A percentile compares a stretch with the other conserved stretches of the same genome.
These are phyloP conservation scores for Lasiosphaeris hirsuta DNA, from an alignment of 495 filamentous ascomycete genomes.

Conservation along the genomic window DNA sequence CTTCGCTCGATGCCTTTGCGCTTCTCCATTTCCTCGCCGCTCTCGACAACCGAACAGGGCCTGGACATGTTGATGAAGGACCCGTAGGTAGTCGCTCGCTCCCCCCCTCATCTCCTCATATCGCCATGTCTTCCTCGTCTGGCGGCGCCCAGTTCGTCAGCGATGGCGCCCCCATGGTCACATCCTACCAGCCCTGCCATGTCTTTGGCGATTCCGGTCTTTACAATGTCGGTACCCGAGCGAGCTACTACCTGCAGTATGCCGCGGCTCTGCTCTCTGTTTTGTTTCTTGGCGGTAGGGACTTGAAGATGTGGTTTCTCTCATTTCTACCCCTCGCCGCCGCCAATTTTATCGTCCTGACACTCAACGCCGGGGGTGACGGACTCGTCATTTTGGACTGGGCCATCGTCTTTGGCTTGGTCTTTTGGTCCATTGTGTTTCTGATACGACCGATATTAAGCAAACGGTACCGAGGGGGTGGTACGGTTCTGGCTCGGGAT, in stretches of 20 bases:
- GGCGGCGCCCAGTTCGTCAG: constrained; percentile 14
- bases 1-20: too few relatives aligned
- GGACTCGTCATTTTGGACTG: constrained; percentile 17
- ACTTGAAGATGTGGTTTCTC: constrained; percentile 12
- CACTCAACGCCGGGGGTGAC: constrained; percentile 5
- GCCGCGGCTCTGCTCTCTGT: constrained; percentile 11
- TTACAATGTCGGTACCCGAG: constrained; percentile 14
- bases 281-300: constrained; percentile 9
- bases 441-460: constrained; percentile 4
- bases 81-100: too few relatives aligned
- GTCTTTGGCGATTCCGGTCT: constrained; percentile 19
- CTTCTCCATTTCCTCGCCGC: neutral
- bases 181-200: constrained; percentile 12
- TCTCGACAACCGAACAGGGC: neutral
- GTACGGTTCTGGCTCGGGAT: neutral
- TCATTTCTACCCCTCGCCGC: constrained; percentile 14
- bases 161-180: neutral
- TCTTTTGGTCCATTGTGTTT: constrained; percentile 17
- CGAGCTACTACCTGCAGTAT: constrained; percentile 18
- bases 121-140: constrained; percentile 6
- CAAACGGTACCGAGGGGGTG: neutral
- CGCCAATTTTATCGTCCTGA: constrained; percentile 10
- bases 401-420: constrained; percentile 15
- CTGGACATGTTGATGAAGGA: too few relatives aligned
- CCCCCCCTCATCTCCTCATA: neutral